Conservation (phyloP, 192 early-diverging fungal species). For the Coemansia sp. region DNA sequence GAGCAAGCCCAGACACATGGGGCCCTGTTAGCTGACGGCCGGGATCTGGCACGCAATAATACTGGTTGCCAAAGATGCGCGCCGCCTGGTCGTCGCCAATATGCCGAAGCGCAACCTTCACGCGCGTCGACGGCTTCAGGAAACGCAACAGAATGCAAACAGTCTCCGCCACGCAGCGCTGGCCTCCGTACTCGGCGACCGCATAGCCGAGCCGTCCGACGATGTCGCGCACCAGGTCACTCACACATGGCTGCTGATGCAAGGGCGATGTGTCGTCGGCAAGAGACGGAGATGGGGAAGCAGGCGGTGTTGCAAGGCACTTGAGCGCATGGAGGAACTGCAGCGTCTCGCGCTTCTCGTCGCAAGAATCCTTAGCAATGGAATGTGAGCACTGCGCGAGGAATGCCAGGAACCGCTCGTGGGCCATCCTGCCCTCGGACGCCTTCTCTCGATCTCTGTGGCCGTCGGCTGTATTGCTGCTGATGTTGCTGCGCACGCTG, state of each 20-base stretch:
- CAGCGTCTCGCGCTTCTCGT: conserved; percentile 6
- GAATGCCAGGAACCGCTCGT: conserved; percentile 28
- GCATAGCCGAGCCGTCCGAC: conserved; percentile 42
- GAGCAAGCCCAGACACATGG: neutral
- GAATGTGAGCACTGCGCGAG: conserved; percentile 25
- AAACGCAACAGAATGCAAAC: conserved; percentile 25
- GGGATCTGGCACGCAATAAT: neutral
- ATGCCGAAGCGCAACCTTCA: conserved; percentile 29
- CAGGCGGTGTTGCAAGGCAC: conserved; percentile 12
- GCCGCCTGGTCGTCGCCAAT: conserved; percentile 34
- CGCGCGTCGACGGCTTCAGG: conserved; percentile 24
- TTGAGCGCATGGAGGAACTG: conserved; percentile 28
- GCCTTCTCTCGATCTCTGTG: neutral
- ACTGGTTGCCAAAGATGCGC: conserved; percentile 12
- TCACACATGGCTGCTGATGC: conserved; percentile 6
- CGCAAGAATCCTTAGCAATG: neutral
- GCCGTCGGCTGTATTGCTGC: neutral
- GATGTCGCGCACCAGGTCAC: conserved; percentile 12
- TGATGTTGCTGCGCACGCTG: conserved; percentile 1
- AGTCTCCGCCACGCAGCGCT: conserved; percentile 6
- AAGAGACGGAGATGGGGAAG: neutral
- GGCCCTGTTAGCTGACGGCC: neutral
- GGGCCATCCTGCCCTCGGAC: neutral
- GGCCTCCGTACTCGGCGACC: conserved; percentile 17
- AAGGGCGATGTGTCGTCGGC: neutral